A percentile compares a stretch with the other conserved stretches of the same genome.
Conservation (phyloP, 192 early-diverging fungal genomes). For the Coemansia sp. region DNA sequence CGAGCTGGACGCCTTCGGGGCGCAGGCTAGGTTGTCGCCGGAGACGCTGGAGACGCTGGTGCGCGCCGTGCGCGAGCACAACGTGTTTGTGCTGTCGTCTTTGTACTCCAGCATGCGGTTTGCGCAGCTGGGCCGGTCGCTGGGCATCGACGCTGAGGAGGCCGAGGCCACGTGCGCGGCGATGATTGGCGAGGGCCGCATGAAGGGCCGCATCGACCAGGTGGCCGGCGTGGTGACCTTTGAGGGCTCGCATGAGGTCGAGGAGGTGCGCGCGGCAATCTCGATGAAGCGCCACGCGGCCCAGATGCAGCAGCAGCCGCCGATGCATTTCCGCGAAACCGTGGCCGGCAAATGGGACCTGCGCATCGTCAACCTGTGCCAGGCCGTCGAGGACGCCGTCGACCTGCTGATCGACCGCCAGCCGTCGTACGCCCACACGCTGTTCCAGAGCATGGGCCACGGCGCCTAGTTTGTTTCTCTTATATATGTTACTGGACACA, state of each 20-base stretch:
- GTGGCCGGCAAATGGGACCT: slow-evolving; percentile 42
- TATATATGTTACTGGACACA: too few relatives aligned
- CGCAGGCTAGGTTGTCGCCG: slow-evolving; percentile 66
- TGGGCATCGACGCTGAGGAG: slow-evolving; percentile 73
- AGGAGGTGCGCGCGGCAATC: slow-evolving; percentile 38
- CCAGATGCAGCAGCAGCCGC: slow-evolving; percentile 29
- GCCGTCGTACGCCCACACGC: slow-evolving; percentile 31
- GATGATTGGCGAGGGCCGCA: slow-evolving; percentile 89
- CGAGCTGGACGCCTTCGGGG: slow-evolving; percentile 79
- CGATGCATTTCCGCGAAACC: slow-evolving; percentile 43
- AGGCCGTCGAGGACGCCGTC: slow-evolving; percentile 42
- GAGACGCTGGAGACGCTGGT: slow-evolving; percentile 76
- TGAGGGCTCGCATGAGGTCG: slow-evolving; percentile 58
- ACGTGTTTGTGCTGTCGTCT: slow-evolving; percentile 80
- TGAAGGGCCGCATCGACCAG: slow-evolving; percentile 92
- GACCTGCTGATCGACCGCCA: slow-evolving; percentile 49
- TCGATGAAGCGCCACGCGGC: slow-evolving; percentile 30
- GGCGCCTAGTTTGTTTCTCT: too few relatives aligned
- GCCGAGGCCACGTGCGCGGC: slow-evolving; percentile 81
- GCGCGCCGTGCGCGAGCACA: slow-evolving; percentile 94
- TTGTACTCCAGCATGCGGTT: slow-evolving; percentile 94
- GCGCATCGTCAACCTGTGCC: slow-evolving; percentile 44
- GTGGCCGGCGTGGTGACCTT: slow-evolving; percentile 84
- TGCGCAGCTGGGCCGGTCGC: slow-evolving; percentile 73
- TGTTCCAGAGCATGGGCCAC: slow-evolving; percentile 22